phyloP scores from a whole-genome alignment of 2,329 filamentous ascomycete species.

The Exophiala xenobiotica region DNA sequence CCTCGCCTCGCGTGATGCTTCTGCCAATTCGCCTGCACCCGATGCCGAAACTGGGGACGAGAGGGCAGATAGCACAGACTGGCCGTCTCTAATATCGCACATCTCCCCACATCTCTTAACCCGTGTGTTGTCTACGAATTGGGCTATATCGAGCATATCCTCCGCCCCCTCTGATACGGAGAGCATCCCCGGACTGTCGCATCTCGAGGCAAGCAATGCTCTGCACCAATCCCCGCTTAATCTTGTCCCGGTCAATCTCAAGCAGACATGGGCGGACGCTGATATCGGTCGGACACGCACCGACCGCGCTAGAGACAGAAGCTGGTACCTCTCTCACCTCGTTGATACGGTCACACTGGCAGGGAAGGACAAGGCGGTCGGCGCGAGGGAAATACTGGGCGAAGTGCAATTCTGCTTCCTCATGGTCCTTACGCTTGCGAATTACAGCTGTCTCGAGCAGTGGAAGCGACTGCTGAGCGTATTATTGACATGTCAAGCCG shows the following conservation, averaged over 20 bases:
- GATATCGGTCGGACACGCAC: slow-evolving; percentile 63
- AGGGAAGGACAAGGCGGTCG: slow-evolving; percentile 33
- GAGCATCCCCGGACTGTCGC: slow-evolving; percentile 57
- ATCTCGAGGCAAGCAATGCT: slow-evolving; percentile 21
- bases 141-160: slow-evolving; percentile 59
- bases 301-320: slow-evolving; percentile 61
- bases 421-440: slow-evolving; percentile 63
- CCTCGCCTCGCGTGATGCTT: slow-evolving; percentile 10
- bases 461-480: slow-evolving; percentile 61
- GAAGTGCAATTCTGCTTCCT: slow-evolving; percentile 64
- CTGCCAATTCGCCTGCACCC: background rate
- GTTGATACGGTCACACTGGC: slow-evolving; percentile 37
- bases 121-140: slow-evolving; percentile 35
- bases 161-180: slow-evolving; percentile 58
- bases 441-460: slow-evolving; percentile 65
- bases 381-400: slow-evolving; percentile 49
- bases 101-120: slow-evolving; percentile 42
- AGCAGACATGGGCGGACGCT: slow-evolving; percentile 61
- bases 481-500: slow-evolving; percentile 56
- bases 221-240: slow-evolving; percentile 39
- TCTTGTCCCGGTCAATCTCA: slow-evolving; percentile 60
- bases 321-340: slow-evolving; percentile 60
- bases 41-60: slow-evolving; percentile 32
- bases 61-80: slow-evolving; percentile 36
- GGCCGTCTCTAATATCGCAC: slow-evolving; percentile 52